These are phyloP conservation scores for Marasmius sp. DNA, from an alignment of 1,284 basidiomycete species.

Conservation along the genomic window DNA sequence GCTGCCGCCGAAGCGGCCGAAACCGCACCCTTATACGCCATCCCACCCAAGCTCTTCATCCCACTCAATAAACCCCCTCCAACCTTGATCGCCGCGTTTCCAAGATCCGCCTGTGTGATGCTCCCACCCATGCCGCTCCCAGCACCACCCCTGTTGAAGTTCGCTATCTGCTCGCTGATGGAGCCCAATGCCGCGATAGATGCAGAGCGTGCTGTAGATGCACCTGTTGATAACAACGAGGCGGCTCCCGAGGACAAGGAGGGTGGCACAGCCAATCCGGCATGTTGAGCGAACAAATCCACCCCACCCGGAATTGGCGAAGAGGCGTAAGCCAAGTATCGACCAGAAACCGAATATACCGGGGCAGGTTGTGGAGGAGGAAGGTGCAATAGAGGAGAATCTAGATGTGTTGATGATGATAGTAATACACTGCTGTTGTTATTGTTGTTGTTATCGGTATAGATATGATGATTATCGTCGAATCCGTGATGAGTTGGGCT, in stretches of 20 bases:
- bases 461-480: conserved; percentile 22
- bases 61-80: conserved; percentile 64
- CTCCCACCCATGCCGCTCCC: conserved; percentile 9
- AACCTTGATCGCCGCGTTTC: conserved; percentile 54
- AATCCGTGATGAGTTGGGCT: background rate
- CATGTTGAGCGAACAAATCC: background rate
- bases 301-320: conserved; percentile 28
- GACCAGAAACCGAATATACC: conserved; percentile 59
- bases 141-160: conserved; percentile 15
- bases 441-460: conserved; percentile 18
- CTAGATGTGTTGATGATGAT: conserved; percentile 8
- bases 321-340: conserved; percentile 64
- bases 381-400: conserved; percentile 5
- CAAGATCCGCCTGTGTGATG: conserved; percentile 45
- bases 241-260: conserved; percentile 20
- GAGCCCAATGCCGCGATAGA: conserved; percentile 22
- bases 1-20: conserved; percentile 4
- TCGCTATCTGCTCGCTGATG: conserved; percentile 11
- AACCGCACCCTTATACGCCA: conserved; percentile 56
- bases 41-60: conserved; percentile 63
- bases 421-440: conserved; percentile 36
- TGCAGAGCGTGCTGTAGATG: conserved; percentile 20
- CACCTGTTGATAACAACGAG: conserved; percentile 18
- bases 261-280: background rate
- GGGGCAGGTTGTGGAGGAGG: conserved; percentile 32